phyloP scores from a whole-genome alignment of 1,139 yeast species.

The Kurtzmaniella quercitrusa region DNA sequence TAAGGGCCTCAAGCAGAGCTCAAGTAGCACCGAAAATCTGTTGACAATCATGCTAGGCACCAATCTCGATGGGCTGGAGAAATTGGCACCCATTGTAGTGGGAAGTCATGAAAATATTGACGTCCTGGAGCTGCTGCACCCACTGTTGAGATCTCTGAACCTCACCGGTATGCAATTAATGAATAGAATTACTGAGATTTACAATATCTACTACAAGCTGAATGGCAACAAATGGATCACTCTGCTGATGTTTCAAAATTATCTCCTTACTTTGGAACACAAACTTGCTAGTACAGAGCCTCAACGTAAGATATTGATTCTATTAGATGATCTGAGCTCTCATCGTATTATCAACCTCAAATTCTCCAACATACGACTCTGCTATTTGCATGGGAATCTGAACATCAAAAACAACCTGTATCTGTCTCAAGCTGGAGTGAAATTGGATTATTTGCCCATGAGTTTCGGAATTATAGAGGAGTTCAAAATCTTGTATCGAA shows the following conservation, averaged over 20 bases:
- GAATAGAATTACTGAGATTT: constrained; percentile 48
- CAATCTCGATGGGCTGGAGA: constrained; percentile 60
- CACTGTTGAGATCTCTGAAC: constrained; percentile 24
- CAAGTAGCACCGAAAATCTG: constrained; percentile 49
- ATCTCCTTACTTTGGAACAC: constrained; percentile 57
- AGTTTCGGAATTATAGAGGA: constrained; percentile 64
- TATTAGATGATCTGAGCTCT: constrained; percentile 60
- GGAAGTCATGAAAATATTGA: constrained; percentile 59
- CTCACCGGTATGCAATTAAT: constrained; percentile 15
- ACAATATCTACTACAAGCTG: constrained; percentile 53
- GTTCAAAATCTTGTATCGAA: constrained; percentile 53
- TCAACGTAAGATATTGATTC: constrained; percentile 47
- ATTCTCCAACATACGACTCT: constrained; percentile 47
- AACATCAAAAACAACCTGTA: constrained; percentile 26
- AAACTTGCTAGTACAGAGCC: constrained; percentile 37
- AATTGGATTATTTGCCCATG: constrained; percentile 54
- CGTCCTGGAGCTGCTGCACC: constrained; percentile 27
- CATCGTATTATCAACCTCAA: constrained; percentile 58
- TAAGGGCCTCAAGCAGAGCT: constrained; percentile 41
- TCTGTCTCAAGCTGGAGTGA: constrained; percentile 27
- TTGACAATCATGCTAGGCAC: constrained; percentile 61
- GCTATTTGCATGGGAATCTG: constrained; percentile 38
- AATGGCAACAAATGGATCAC: constrained; percentile 65
- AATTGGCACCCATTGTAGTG: constrained; percentile 55
- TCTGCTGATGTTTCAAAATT: constrained; percentile 60